Conservation (phyloP, 2,329 filamentous ascomycete genomes). For the Exophiala mesophila region DNA sequence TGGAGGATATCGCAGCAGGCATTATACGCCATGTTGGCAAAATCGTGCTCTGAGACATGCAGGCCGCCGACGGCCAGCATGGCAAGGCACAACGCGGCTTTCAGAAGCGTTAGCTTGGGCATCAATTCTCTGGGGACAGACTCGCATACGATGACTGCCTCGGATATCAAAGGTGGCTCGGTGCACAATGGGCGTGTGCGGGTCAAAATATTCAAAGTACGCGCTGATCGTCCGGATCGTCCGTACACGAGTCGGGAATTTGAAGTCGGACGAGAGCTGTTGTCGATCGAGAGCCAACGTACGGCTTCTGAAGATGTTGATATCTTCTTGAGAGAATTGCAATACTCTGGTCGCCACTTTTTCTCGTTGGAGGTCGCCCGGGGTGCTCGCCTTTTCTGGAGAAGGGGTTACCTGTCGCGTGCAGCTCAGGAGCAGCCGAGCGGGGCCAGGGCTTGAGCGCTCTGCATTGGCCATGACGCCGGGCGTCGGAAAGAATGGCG, state of each 20-base stretch:
- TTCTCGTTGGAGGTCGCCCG: too few relatives aligned
- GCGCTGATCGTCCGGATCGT: slow-evolving; percentile 6
- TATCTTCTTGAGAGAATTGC: too few relatives aligned
- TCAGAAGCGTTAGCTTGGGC: neutral
- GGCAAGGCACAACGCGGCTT: slow-evolving; percentile 4
- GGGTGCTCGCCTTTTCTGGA: too few relatives aligned
- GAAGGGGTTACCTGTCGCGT: too few relatives aligned
- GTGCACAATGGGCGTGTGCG: slow-evolving; percentile 7
- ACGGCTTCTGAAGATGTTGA: too few relatives aligned
- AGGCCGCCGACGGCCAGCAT: slow-evolving; percentile 7
- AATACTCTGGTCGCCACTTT: too few relatives aligned
- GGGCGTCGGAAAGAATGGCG: too few relatives aligned
- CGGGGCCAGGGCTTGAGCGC: too few relatives aligned
- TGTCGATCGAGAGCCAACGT: too few relatives aligned
- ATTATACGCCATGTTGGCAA: slow-evolving; percentile 7
- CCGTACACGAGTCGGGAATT: slow-evolving; percentile 1
- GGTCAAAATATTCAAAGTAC: slow-evolving; percentile 8
- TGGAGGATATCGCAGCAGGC: slow-evolving; percentile 2
- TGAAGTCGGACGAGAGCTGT: neutral
- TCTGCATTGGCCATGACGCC: too few relatives aligned
- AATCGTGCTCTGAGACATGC: slow-evolving; percentile 5
- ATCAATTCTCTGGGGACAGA: neutral
- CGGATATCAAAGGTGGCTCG: slow-evolving; percentile 5
- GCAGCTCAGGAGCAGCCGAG: too few relatives aligned
- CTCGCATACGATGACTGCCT: slow-evolving; percentile 1